Base-by-base conservation (phyloP, 1,284 basidiomycete species). In the Sutorius eximius region DNA sequence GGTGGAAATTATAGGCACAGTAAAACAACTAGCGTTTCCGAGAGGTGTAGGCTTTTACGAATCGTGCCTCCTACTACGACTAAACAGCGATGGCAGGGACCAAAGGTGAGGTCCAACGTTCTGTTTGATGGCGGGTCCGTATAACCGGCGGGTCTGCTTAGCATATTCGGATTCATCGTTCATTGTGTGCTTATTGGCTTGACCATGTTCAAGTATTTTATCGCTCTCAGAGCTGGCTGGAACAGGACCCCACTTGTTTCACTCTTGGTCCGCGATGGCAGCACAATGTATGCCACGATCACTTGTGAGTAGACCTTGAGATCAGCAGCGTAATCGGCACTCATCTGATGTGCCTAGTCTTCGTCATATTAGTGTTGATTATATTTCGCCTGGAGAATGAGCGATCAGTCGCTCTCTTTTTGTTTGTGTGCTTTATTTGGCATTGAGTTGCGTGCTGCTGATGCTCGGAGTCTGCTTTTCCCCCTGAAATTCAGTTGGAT, bases 141-240 rank as follows among this genome's bases (percentile, higher is more conserved):
- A 33, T 38, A 16, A 24, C 27, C 8, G 24, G 15, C 16, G 20
- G 13, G 9, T 36, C 38, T 43, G 3, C 32, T n/a, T 45, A 68
- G 63, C 32, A 16, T 57, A 24, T 30, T 64, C 18, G 37, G 27
- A 5, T 52, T 68, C 18, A 34, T 30, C 9, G 55, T 62, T 5
- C 64, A 66, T 32, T 69, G 61, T 27, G 45, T 42, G 6, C 20
- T 66, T 13, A 37, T 68, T 11, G 8, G 46, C 41, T 34, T 69
- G 50, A 60, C 56, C 16, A 33, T 44, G 30, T 51, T 52, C 57
- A 66, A 65, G 46, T 69, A 66, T 30, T 32, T 52, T 27, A 9
- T 38, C 3, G 45, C 51, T 41, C 34, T 41, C 6, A 59, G 45
- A 47, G 47, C 40, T 15, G 59, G 61, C 15, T 55, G 57, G 56